Evolutionary conservation across 2,329 filamentous ascomycete species (phyloP).

Genomic region (Trichoderma semiorbis): DNA sequence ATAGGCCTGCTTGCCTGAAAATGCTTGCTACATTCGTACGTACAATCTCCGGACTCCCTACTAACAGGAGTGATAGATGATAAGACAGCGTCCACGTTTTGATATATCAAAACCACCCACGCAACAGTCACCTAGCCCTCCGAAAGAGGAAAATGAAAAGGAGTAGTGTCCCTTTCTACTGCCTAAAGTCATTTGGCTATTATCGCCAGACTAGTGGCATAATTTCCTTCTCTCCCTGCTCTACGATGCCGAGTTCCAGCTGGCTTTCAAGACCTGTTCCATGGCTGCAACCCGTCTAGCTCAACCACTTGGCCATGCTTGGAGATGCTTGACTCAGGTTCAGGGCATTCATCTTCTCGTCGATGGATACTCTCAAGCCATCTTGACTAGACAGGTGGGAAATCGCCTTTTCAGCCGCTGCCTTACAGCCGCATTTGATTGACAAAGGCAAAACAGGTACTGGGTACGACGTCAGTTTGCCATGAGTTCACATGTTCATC

Average conservation of each 20-base stretch:
- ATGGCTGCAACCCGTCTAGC: background rate
- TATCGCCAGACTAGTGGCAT: background rate
- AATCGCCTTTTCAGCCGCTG: background rate
- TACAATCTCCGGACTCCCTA: slow-evolving; percentile 4
- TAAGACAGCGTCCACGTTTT: background rate
- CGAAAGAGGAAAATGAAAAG: background rate
- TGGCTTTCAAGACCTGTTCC: background rate
- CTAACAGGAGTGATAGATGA: slow-evolving; percentile 1
- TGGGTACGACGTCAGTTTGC: background rate
- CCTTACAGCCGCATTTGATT: background rate
- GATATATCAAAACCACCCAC: background rate
- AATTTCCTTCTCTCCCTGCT: background rate
- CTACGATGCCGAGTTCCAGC: background rate
- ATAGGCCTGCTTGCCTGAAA: background rate
- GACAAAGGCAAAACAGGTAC: background rate
- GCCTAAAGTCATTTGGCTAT: background rate
- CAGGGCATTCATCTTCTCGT: background rate
- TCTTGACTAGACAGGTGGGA: background rate
- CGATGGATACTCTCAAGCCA: background rate
- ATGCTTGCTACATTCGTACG: background rate
- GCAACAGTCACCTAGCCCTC: background rate
- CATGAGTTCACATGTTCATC: background rate
- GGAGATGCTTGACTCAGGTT: background rate
- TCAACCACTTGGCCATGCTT: background rate
- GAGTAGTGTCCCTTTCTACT: background rate